Evolutionary conservation across 2,329 filamentous ascomycete genomes (phyloP), one percentile per base, ranked within the genome.

Genomic region (Lachnellula willkommii): DNA sequence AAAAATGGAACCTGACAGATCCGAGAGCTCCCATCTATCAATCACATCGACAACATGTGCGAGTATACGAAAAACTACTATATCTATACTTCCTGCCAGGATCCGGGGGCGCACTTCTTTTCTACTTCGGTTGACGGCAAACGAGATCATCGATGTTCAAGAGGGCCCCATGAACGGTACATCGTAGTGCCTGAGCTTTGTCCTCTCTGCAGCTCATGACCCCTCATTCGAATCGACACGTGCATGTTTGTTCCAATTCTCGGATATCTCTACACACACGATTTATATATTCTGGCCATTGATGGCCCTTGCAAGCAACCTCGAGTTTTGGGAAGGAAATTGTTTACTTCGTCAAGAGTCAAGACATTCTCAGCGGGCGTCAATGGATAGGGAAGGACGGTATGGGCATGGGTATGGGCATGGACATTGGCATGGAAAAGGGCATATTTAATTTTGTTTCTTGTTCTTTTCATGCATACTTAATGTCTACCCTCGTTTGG

Each of bases 61-160:
- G 74, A 79, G 66, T 88, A 85, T 67, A 87, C 83, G 66, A 88
- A 87, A 66, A 89, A 89, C 72, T 90, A 86, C 70, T 89, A 89
- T 72, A 85, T 90, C 70, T 90, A 89, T 73, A 84, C 84, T 55
- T 78, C 81, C 45, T 90, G 87, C 67, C 72, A 79, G 55, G 84
- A 89, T 66, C 87, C 86, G 0, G 82, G 82, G 42, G 77, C 80
- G 15, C 87, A 90, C 70, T 89, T 89, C 71, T 85, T 88, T 70
- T 78, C 81, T 61, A 89, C 84, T 1, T 83, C 83, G 1, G 76
- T 85, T 52, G 87, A 90, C 65, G 86, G 85, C 54, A 81, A 76
- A 67, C 78, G 77, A 60, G 78, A 82, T 56, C 72, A 77, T 35
- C 75, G 79, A 35, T 90, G 87, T 64, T 67, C 79, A 5, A 77